phyloP scores from a whole-genome alignment of 768 basidiomycete species.

The Pleurotus eryngii region DNA sequence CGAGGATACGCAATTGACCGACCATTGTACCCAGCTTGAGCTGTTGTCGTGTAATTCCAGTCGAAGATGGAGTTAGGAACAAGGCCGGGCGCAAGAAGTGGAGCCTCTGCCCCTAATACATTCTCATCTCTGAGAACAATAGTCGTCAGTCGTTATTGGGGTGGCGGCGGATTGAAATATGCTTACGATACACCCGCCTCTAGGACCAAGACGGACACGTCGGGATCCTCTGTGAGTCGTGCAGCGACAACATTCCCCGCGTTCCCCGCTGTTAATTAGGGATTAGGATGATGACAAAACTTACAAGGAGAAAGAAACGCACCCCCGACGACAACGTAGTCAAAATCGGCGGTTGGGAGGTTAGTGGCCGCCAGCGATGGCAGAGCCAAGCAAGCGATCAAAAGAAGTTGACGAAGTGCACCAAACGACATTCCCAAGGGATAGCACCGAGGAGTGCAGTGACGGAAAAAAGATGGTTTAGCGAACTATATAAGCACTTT shows the following conservation, averaged over 20 bases:
- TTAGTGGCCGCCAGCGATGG: no score
- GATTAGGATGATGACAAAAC: neutral
- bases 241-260: constrained; percentile 5
- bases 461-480: no score
- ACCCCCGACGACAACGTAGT: constrained; percentile 7
- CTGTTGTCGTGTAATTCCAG: constrained; percentile 34
- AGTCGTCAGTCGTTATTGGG: neutral
- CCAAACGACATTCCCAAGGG: no score
- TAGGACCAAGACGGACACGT: neutral
- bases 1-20: constrained; percentile 22
- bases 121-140: constrained; percentile 13
- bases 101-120: constrained; percentile 12
- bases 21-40: constrained; percentile 25
- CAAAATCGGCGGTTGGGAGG: neutral
- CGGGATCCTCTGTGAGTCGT: neutral
- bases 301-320: neutral
- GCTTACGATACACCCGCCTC: constrained; percentile 7
- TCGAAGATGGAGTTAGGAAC: constrained; percentile 17
- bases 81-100: constrained; percentile 12
- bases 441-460: no score
- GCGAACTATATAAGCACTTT: no score
- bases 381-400: no score
- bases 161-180: no score
- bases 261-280: neutral
- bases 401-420: no score